A percentile compares a stretch with the other conserved stretches of the same genome.
Evolutionary conservation across 2,329 filamentous ascomycete species (phyloP).

Genomic region (Ascochyta rabiei): DNA sequence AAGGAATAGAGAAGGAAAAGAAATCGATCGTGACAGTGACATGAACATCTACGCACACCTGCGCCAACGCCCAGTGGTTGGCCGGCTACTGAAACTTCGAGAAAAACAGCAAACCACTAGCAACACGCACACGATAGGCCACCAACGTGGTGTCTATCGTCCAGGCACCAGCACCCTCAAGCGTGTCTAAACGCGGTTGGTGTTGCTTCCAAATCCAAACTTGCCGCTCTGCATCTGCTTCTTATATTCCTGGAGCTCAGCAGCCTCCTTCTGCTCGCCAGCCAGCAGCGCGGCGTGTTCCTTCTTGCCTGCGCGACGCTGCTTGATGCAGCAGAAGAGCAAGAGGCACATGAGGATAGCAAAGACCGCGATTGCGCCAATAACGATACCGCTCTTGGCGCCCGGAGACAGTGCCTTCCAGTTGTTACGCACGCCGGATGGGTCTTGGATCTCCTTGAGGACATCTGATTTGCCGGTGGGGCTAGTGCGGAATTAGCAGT

Average conservation of each 20-base stretch:
- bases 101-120: not conserved
- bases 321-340: constrained; percentile 48
- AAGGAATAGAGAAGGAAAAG: constrained; percentile 1
- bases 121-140: not conserved
- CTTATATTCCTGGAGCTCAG: constrained; percentile 44
- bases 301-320: constrained; percentile 44
- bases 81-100: constrained; percentile 14
- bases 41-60: constrained; percentile 19
- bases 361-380: constrained; percentile 34
- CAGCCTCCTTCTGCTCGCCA: constrained; percentile 45
- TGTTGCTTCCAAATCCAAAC: constrained; percentile 26
- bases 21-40: constrained; percentile 17
- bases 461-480: constrained; percentile 39
- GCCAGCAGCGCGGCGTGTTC: constrained; percentile 44
- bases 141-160: not conserved
- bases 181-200: constrained; percentile 17
- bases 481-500: not conserved
- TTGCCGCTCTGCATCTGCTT: constrained; percentile 33
- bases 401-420: constrained; percentile 42
- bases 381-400: constrained; percentile 46
- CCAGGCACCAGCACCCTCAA: not conserved
- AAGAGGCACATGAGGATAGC: constrained; percentile 34
- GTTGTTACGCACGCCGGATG: constrained; percentile 44
- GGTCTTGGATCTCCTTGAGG: constrained; percentile 43
- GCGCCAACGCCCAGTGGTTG: constrained; percentile 14